phyloP scores from a whole-genome alignment of 164 flowering plant species.

The Kingdonia uniflora region DNA sequence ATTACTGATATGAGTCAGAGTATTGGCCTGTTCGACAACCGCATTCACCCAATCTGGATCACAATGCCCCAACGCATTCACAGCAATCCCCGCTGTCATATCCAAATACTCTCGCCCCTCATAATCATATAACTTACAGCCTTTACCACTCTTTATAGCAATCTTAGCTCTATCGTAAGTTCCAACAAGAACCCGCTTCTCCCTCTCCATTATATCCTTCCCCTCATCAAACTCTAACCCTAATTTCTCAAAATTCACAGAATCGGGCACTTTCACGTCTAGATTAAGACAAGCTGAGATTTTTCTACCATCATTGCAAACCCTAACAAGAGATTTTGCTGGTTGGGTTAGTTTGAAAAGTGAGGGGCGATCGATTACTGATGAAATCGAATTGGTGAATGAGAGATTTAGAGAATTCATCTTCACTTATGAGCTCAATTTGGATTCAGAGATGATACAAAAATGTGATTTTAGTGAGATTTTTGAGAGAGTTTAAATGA shows the following conservation, averaged over 20 bases:
- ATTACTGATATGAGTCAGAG: conserved; percentile 76
- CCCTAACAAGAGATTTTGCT: too few species aligned
- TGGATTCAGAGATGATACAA: too few species aligned
- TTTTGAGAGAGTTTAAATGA: too few species aligned
- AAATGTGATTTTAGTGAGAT: too few species aligned
- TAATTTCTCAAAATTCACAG: too few species aligned
- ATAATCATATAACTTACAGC: conserved; percentile 70
- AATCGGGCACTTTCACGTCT: conserved; percentile 16
- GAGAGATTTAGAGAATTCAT: conserved; percentile 3
- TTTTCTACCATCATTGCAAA: conserved; percentile 1
- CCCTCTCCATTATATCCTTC: conserved; percentile 52
- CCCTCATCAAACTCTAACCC: conserved; percentile 15
- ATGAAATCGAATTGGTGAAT: conserved; percentile 8
- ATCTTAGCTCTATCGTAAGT: conserved; percentile 69
- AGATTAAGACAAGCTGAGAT: conserved; percentile 23
- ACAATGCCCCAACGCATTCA: conserved; percentile 84
- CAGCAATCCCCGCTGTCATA: conserved; percentile 75
- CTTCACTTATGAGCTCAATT: too few species aligned
- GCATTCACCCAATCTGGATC: conserved; percentile 72
- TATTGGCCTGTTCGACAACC: conserved; percentile 47
- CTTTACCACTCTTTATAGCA: conserved; percentile 60
- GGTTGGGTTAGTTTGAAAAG: conserved; percentile 4
- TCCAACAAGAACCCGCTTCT: conserved; percentile 49
- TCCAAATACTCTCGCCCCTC: conserved; percentile 91
- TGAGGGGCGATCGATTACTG: conserved; percentile 1